These are phyloP conservation scores for Yarrowia sp. DNA, from an alignment of 805 yeast species.

Conservation along the genomic window DNA sequence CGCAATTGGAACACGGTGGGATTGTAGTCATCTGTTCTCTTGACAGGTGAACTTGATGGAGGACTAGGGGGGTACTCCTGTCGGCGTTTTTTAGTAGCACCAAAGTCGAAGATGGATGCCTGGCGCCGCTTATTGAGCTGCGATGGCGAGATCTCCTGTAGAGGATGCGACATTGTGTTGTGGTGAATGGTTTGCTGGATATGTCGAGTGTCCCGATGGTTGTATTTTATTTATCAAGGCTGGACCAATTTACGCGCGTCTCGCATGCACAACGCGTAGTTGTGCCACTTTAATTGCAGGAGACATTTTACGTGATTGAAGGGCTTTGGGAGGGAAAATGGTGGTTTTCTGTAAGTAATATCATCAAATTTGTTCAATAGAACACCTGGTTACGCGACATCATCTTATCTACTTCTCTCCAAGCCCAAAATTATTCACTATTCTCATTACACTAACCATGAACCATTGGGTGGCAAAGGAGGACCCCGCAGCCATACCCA, in stretches of 20 bases:
- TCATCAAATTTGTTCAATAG: too few relatives aligned
- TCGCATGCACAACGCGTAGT: constrained; percentile 2
- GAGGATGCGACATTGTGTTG: not conserved
- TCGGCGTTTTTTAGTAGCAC: not conserved
- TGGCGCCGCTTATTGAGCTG: constrained; percentile 3
- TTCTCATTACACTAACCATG: too few relatives aligned
- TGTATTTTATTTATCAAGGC: not conserved
- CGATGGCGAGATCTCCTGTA: not conserved
- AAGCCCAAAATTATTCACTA: too few relatives aligned
- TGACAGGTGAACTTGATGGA: not conserved
- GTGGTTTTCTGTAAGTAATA: too few relatives aligned
- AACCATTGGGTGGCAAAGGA: too few relatives aligned
- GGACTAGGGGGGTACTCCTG: constrained; percentile 1
- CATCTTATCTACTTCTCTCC: too few relatives aligned
- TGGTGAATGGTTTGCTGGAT: not conserved
- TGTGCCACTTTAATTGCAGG: not conserved
- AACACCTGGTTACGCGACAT: too few relatives aligned
- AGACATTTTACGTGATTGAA: not conserved
- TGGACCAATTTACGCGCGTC: constrained; percentile 11
- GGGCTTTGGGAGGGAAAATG: not conserved
- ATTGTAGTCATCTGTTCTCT: not conserved
- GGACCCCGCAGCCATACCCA: too few relatives aligned
- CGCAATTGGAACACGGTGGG: not conserved
- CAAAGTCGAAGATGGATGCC: constrained; percentile 12
- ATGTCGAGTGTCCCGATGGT: not conserved